Evolutionary conservation across 73 alveolate species (phyloP), one percentile per base, ranked within the genome.

Genomic region (Paramecium primaurelia): DNA sequence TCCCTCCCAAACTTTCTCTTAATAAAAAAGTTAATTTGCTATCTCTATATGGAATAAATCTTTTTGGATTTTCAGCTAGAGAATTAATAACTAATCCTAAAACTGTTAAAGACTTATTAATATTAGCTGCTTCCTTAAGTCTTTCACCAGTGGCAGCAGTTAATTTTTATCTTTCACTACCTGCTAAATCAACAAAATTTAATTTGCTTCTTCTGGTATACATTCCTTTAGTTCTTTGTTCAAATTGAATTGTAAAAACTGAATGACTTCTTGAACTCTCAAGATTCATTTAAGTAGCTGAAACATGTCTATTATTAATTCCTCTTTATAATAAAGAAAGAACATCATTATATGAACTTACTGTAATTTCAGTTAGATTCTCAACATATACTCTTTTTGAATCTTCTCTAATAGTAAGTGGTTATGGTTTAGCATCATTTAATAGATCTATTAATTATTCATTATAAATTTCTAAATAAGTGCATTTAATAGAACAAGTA

Each of bases 41-140:
- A 86, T 96, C 98, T 93, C 98, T 85, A 69, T 92, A 96, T 28
- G 92, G 96, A 34, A 96, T 91, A 93, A 64, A 49, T 47, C 86
- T 93, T 6, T 96, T 96, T 77, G 93, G 95, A 4, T 89, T 80
- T 51, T 95, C 98, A 28, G 95, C 97, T 8, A 95, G 92, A 20
- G 97, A 71, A 85, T 95, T 94, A 49, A 96, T 95, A 37, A 96
- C 98, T 34, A 85, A 83, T 38, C 98, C 97, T 16, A 94, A 58
- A 2, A 92, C 86, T 18, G 97, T 92, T 54, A 94, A 86, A 8
- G 95, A 93, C 32, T 97, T 89, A 86, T 97, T 97, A 26, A 97
- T 97, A 90, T 95, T 96, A 58, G 97, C 95, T 5, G 99, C 99
- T 92, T 97, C 99, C 86, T 97, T 97, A 6, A 97, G 93, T 77